Evolutionary conservation across 1,139 yeast genomes (phyloP), one percentile per base, ranked within the genome.

Genomic region (Kodamaea ohmeri): DNA sequence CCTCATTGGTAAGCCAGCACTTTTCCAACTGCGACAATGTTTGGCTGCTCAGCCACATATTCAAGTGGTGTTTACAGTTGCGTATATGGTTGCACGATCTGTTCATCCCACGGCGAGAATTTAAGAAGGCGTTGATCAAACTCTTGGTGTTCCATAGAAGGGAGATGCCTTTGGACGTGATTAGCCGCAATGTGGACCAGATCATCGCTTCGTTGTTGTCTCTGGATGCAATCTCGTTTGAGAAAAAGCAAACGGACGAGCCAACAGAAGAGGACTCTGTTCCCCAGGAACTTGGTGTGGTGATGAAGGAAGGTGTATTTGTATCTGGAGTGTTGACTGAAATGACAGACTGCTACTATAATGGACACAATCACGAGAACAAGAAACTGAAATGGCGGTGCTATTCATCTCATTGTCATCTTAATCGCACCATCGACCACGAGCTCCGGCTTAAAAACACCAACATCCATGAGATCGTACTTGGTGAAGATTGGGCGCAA

Each of bases 401-500:
- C 42, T 65, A 68, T 37, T 66, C 75, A 0, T 57, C 63, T 1
- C 58, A 57, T 28, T 71, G 76, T 42, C 54, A 56, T 38, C 50
- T 68, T 33, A 70, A 71, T 48, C 52, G 61, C 41, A 48, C 57
- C 6, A 59, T 67, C 30, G 71, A 66, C 40, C 67, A 67, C 39
- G 73, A 69, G 34, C 31, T 37, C 6, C 45, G 41, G 24, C 55
- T 67, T 56, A 56, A 56, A 34, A 58, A 55, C 32, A 65, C 67
- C 24, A 62, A 68, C 42, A 58, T 67, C n/a, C 51, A 59, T 29
- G 67, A 67, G 12, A 57, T 69, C 15, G 61, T 60, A 0, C 58
- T 71, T 26, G 73, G 67, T 6, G 72, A 66, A 28, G 83, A 83
- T 49, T 86, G 95, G 95, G 81, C 85, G 0, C 72, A 80, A 9